Percentiles rank a stretch among this genome's conserved stretches.
Conservation (phyloP, 345 rosid genomes). For the Physaria fendleri region DNA sequence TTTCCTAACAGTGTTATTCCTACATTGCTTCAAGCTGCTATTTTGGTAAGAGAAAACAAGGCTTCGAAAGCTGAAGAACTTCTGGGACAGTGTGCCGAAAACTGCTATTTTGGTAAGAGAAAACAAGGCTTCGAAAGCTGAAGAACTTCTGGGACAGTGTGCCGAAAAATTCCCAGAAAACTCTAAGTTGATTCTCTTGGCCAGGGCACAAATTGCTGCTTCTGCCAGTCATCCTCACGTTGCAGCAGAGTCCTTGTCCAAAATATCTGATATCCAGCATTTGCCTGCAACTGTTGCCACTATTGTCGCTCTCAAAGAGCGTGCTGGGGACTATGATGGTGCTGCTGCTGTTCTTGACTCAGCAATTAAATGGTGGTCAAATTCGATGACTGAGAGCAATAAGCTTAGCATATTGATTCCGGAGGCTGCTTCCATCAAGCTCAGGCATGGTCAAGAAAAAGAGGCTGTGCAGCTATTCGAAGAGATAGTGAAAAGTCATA, state of each 20-base stretch:
- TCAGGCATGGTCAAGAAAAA: constrained; percentile 75
- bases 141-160: constrained; percentile 64
- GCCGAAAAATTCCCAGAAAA: constrained; percentile 65
- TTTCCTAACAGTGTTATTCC: constrained; percentile 64
- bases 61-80: constrained; percentile 78
- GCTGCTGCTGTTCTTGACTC: constrained; percentile 69
- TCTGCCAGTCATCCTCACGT: constrained; percentile 72
- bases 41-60: constrained; percentile 84
- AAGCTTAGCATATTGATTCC: constrained; percentile 66
- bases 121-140: constrained; percentile 82
- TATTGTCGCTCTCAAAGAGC: constrained; percentile 82
- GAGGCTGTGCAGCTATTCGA: constrained; percentile 78
- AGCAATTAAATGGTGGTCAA: constrained; percentile 86
- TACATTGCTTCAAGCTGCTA: constrained; percentile 80
- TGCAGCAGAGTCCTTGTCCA: constrained; percentile 76
- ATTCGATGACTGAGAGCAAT: constrained; percentile 75
- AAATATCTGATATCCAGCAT: constrained; percentile 77
- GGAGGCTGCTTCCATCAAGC: constrained; percentile 91
- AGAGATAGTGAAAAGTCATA: constrained; percentile 69
- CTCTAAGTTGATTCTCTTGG: constrained; percentile 60
- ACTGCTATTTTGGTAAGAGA: constrained; percentile 84
- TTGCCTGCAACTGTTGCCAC: constrained; percentile 92
- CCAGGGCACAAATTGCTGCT: constrained; percentile 92
- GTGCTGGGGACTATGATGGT: constrained; percentile 78
- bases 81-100: constrained; percentile 58